Evolutionary conservation across 768 basidiomycete species (phyloP).

Genomic region (Coprinopsis marcescibilis): DNA sequence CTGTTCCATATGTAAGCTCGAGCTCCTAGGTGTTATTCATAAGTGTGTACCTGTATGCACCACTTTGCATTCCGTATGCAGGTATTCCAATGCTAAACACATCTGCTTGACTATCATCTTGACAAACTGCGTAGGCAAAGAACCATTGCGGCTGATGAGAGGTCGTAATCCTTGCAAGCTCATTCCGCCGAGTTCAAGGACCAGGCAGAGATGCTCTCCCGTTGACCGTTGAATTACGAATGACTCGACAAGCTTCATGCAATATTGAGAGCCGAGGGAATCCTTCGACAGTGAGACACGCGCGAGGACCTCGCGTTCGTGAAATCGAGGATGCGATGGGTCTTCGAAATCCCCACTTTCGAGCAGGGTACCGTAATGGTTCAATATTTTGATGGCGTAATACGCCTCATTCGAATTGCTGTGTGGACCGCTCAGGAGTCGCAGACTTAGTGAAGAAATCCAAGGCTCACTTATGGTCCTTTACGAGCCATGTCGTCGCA

Average conservation of each 20-base stretch:
- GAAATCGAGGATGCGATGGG: conserved; percentile 37
- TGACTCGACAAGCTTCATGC: conserved; percentile 72
- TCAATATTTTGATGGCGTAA: conserved; percentile 49
- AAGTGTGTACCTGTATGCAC: conserved; percentile 63
- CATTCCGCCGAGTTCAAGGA: conserved; percentile 77
- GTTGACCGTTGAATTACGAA: conserved; percentile 74
- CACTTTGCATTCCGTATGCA: conserved; percentile 46
- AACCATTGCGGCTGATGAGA: conserved; percentile 28
- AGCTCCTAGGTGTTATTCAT: neutral
- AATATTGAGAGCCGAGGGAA: conserved; percentile 15
- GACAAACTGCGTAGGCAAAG: conserved; percentile 40
- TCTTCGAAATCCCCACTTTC: conserved; percentile 42
- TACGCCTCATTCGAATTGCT: conserved; percentile 26
- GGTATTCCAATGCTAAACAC: conserved; percentile 46
- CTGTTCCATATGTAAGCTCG: neutral
- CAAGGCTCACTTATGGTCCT: conserved; percentile 20
- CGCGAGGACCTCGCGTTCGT: conserved; percentile 35
- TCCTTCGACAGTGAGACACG: conserved; percentile 45
- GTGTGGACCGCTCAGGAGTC: neutral
- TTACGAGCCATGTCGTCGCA: conserved; percentile 41
- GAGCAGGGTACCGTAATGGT: conserved; percentile 20
- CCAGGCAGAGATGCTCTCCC: conserved; percentile 79
- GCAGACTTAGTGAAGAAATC: neutral
- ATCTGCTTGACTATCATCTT: conserved; percentile 53
- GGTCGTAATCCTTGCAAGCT: conserved; percentile 57